These are phyloP conservation scores for Phytophthora aleatoria DNA, from an alignment of 352 stramenopile species.

Conservation along the genomic window DNA sequence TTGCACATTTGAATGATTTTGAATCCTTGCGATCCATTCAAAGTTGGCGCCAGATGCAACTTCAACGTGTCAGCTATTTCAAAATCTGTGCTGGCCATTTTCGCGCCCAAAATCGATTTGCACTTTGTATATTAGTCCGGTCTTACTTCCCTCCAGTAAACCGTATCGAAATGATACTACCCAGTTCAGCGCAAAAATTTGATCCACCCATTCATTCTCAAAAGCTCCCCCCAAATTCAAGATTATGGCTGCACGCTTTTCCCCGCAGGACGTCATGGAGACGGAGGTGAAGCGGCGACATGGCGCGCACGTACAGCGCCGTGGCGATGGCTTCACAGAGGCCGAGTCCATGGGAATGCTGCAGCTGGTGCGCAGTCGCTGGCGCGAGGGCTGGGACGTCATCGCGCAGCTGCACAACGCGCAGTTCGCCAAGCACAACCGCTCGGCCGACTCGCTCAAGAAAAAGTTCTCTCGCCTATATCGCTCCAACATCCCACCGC, in stretches of 20 bases:
- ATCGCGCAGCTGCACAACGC: slow-evolving; percentile 44
- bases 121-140: slow-evolving; percentile 16
- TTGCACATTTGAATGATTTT: background rate
- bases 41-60: too few relatives aligned
- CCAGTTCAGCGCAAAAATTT: slow-evolving; percentile 22
- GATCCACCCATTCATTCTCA: slow-evolving; percentile 36
- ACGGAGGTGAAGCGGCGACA: slow-evolving; percentile 31
- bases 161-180: slow-evolving; percentile 16
- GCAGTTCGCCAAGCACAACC: slow-evolving; percentile 41
- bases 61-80: background rate
- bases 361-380: slow-evolving; percentile 38
- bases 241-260: slow-evolving; percentile 36
- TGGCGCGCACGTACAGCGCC: slow-evolving; percentile 33
- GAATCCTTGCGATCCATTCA: too few relatives aligned
- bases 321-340: slow-evolving; percentile 46
- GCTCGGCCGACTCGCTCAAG: slow-evolving; percentile 49
- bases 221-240: slow-evolving; percentile 23
- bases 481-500: slow-evolving; percentile 32
- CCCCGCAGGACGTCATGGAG: slow-evolving; percentile 23
- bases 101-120: slow-evolving; percentile 9
- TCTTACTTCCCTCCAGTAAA: background rate
- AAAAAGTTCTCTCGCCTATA: slow-evolving; percentile 52
- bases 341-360: slow-evolving; percentile 44
- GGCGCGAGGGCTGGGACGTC: slow-evolving; percentile 47
- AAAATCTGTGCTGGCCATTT: slow-evolving; percentile 19